Evolutionary conservation across 805 yeast species (phyloP).

Genomic region (Candida methanosorbosa): DNA sequence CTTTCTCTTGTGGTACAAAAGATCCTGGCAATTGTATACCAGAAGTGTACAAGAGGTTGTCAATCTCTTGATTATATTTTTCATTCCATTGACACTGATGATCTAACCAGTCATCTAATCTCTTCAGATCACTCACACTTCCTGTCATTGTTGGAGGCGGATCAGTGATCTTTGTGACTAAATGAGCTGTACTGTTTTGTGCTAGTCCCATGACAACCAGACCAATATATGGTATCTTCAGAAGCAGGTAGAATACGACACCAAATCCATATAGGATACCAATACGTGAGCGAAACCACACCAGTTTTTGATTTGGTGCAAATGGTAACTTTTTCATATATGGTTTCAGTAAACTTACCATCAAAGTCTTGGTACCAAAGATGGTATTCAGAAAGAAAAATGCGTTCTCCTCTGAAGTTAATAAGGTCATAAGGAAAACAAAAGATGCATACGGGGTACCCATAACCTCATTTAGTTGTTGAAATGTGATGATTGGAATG

Average conservation of each 20-base stretch:
- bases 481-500: conserved; percentile 34
- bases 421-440: conserved; percentile 26
- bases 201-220: conserved; percentile 43
- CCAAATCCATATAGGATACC: conserved; percentile 53
- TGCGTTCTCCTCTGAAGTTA: conserved; percentile 27
- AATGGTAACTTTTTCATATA: conserved; percentile 41
- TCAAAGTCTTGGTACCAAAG: conserved; percentile 37
- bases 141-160: conserved; percentile 24
- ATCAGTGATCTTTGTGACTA: conserved; percentile 44
- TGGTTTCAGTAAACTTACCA: conserved; percentile 39
- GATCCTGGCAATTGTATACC: conserved; percentile 8
- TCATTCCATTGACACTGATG: conserved; percentile 11
- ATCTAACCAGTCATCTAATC: conserved; percentile 6
- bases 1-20: background rate
- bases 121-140: background rate
- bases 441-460: conserved; percentile 37
- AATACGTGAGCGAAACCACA: conserved; percentile 45
- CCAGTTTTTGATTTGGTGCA: conserved; percentile 29
- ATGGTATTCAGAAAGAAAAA: conserved; percentile 31
- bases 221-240: conserved; percentile 37
- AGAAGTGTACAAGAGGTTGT: background rate
- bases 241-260: conserved; percentile 32
- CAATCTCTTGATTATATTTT: conserved; percentile 2
- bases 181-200: conserved; percentile 42
- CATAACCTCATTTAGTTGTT: conserved; percentile 31